phyloP scores from a whole-genome alignment of 1,284 basidiomycete species.

The Fomitopsis schrenkii region DNA sequence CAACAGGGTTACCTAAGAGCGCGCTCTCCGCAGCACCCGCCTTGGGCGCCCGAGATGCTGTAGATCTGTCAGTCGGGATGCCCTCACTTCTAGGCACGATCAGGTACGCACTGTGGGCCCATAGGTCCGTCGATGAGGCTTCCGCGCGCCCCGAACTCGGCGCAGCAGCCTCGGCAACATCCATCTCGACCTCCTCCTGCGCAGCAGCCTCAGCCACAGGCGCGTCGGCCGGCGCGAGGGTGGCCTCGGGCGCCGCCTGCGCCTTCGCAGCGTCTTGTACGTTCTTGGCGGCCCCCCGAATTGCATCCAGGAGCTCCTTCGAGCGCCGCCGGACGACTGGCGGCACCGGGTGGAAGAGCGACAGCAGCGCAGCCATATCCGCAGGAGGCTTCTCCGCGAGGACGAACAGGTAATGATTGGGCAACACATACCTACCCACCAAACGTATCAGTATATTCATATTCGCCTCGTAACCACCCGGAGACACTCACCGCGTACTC shows the following conservation, averaged over 20 bases:
- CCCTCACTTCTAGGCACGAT: not conserved
- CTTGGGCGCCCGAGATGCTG: constrained; percentile 9
- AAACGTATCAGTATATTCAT: not conserved
- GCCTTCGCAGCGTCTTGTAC: constrained; percentile 17
- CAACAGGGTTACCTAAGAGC: constrained; percentile 20
- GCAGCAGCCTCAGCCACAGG: not conserved
- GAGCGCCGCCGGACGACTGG: constrained; percentile 54
- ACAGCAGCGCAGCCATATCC: constrained; percentile 53
- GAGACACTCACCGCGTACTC: constrained; percentile 60
- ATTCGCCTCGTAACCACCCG: not conserved
- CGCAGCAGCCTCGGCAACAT: not conserved
- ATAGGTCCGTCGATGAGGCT: constrained; percentile 11
- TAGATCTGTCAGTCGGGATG: not conserved
- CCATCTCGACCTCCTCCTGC: not conserved
- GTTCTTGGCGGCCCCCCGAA: constrained; percentile 46
- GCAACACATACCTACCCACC: constrained; percentile 58
- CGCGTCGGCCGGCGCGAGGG: not conserved
- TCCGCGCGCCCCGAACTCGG: not conserved
- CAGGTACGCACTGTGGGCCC: constrained; percentile 22
- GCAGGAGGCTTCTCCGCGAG: constrained; percentile 65
- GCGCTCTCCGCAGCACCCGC: constrained; percentile 17
- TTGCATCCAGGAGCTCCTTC: constrained; percentile 58
- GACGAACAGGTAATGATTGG: constrained; percentile 68
- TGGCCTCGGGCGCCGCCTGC: not conserved
- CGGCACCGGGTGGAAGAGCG: constrained; percentile 55